Evolutionary conservation across 768 basidiomycete species (phyloP).

Genomic region (Xerocomus spinulosus): DNA sequence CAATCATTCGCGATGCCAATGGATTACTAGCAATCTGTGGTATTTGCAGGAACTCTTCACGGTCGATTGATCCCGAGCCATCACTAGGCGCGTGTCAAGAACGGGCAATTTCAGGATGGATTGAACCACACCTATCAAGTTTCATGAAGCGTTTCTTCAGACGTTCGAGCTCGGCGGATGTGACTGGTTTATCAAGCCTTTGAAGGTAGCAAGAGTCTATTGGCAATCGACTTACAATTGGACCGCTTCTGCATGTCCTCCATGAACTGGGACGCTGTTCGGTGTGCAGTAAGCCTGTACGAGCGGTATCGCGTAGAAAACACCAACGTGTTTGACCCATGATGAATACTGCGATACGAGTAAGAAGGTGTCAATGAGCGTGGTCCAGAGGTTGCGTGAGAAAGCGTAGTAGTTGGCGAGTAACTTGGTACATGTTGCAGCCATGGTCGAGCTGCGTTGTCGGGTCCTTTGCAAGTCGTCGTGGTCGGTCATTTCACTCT

Average conservation of each 20-base stretch:
- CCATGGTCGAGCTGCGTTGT: slow-evolving; percentile 14
- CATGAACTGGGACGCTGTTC: slow-evolving; percentile 86
- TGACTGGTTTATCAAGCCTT: slow-evolving; percentile 56
- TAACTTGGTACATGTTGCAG: slow-evolving; percentile 17
- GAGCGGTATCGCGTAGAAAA: background rate
- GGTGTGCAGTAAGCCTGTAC: slow-evolving; percentile 5
- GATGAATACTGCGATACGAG: slow-evolving; percentile 18
- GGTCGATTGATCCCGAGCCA: slow-evolving; percentile 96
- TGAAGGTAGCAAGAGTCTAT: background rate
- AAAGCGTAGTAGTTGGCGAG: slow-evolving; percentile 8
- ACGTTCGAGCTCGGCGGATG: slow-evolving; percentile 86
- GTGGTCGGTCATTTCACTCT: background rate
- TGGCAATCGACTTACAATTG: slow-evolving; percentile 69
- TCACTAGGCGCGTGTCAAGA: slow-evolving; percentile 48
- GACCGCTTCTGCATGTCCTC: slow-evolving; percentile 96
- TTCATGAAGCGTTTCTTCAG: slow-evolving; percentile 99
- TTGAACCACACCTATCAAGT: slow-evolving; percentile 70
- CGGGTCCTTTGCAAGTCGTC: background rate
- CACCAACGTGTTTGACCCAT: slow-evolving; percentile 86
- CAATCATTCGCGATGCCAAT: slow-evolving; percentile 94
- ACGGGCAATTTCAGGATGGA: background rate
- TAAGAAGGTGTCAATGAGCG: background rate
- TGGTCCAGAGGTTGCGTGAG: slow-evolving; percentile 15
- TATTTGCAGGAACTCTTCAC: slow-evolving; percentile 98
- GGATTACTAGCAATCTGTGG: slow-evolving; percentile 99